phyloP scores from a whole-genome alignment of 2,329 filamentous ascomycete species.

The Lasiodiplodia theobromae region DNA sequence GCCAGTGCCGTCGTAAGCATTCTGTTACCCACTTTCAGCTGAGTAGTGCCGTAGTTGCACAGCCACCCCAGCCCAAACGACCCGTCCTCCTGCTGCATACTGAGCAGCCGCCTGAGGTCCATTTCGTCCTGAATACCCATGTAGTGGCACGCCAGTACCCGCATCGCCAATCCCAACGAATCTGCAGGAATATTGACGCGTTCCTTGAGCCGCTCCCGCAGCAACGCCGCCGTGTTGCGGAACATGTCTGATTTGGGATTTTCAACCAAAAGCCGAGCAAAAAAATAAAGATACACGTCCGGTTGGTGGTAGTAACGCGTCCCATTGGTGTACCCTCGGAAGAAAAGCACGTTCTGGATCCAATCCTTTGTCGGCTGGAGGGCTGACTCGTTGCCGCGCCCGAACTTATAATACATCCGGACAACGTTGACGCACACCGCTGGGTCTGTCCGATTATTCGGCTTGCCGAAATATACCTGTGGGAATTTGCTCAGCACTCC shows the following conservation, averaged over 20 bases:
- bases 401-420: conserved; percentile 41
- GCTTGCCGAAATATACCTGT: conserved; percentile 43
- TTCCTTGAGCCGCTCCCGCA: conserved; percentile 36
- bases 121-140: conserved; percentile 34
- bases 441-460: conserved; percentile 38
- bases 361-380: conserved; percentile 38
- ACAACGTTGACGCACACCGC: conserved; percentile 45
- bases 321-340: conserved; percentile 42
- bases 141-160: conserved; percentile 40
- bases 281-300: conserved; percentile 45
- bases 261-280: conserved; percentile 36
- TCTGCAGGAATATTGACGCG: conserved; percentile 37
- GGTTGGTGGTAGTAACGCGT: conserved; percentile 43
- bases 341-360: conserved; percentile 34
- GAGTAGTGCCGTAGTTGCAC: conserved; percentile 34
- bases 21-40: conserved; percentile 35
- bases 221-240: conserved; percentile 34
- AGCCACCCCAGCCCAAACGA: conserved; percentile 44
- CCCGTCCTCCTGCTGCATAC: conserved; percentile 44
- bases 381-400: conserved; percentile 35
- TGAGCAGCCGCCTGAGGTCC: conserved; percentile 35
- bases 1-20: conserved; percentile 37
- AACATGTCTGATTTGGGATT: conserved; percentile 36
- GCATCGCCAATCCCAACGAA: conserved; percentile 40
- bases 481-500: not conserved